Evolutionary conservation across 106 monocot genomes (phyloP), one percentile per base, ranked within the genome.

Genomic region (Dioscorea zingiberensis): DNA sequence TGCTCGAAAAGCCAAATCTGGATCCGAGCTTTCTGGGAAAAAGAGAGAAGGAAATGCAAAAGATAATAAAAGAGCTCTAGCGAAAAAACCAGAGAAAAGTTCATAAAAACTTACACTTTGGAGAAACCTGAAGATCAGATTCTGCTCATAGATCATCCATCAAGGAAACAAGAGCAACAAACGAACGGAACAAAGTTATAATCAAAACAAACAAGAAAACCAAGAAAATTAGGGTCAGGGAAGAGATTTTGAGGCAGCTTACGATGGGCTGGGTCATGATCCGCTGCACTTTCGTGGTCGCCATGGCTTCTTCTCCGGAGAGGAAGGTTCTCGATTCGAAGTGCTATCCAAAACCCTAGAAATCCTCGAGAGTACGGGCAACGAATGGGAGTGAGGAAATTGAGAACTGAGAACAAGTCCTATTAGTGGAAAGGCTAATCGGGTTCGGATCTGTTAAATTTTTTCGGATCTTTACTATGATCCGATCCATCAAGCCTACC

Each of bases 91-190:
- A 60, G 30, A 45, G 13, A 55, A 46, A 58, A 67, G 7, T 13
- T 10, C 38, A 38, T 10, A 38, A 27, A 60, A 22, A 68, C 85
- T 78, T 73, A 95, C 94, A 63, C 94, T 95, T 64, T 95, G 88
- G 44, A 95, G 95, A 62, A 95, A 95, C 81, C 91, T 91, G 76
- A 95, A 91, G 66, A 91, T 95, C 47, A 91, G 91, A 77, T 91
- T 95, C 94, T 94, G 81, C 80, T 25, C 24, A 53, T 25, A 44
- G 22, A 47, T 45, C 22, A 80, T 1, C 14, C 22, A 25, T 29
- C 18, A 21, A 57, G 3, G 53, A 26, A 57, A n/a, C n/a, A n/a
- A n/a, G n/a, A n/a, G n/a, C n/a, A n/a, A n/a, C n/a, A n/a, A n/a
- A n/a, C n/a, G n/a, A n/a, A n/a, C n/a, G n/a, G n/a, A n/a, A n/a